These are phyloP conservation scores for Dictyostelium intermedium DNA, from an alignment of 78 protist genomes.

Conservation along the genomic window DNA sequence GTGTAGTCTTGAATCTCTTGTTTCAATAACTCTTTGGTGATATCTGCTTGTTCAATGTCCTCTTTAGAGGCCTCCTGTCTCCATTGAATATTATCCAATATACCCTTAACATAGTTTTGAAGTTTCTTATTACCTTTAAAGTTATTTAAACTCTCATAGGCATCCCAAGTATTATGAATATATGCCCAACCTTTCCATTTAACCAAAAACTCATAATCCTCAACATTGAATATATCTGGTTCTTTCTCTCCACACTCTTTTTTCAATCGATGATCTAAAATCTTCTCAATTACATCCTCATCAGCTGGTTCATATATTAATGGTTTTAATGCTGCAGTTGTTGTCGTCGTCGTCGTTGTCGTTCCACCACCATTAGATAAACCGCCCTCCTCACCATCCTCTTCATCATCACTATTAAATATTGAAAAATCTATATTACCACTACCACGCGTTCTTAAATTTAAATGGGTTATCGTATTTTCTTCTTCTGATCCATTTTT, in stretches of 20 bases:
- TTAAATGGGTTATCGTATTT: constrained; percentile 39
- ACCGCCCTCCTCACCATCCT: constrained; percentile 19
- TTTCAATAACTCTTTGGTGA: constrained; percentile 50
- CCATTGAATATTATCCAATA: constrained; percentile 53
- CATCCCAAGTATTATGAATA: constrained; percentile 88
- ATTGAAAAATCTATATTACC: constrained; percentile 33
- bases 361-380: not conserved
- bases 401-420: constrained; percentile 55
- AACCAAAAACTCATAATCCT: constrained; percentile 70
- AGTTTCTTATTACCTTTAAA: constrained; percentile 80
- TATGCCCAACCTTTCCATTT: constrained; percentile 90
- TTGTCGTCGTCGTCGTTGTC: not conserved
- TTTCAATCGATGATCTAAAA: constrained; percentile 54
- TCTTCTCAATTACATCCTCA: constrained; percentile 36
- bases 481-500: not conserved
- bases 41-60: constrained; percentile 82
- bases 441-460: constrained; percentile 47
- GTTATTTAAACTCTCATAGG: constrained; percentile 39
- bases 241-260: not conserved
- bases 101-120: constrained; percentile 59
- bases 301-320: constrained; percentile 17
- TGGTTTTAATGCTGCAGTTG: not conserved
- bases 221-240: constrained; percentile 45
- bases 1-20: constrained; percentile 65
- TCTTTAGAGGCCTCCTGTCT: constrained; percentile 73